Conservation (phyloP, 306 rosid genomes). For the Carpinus fangiana region DNA sequence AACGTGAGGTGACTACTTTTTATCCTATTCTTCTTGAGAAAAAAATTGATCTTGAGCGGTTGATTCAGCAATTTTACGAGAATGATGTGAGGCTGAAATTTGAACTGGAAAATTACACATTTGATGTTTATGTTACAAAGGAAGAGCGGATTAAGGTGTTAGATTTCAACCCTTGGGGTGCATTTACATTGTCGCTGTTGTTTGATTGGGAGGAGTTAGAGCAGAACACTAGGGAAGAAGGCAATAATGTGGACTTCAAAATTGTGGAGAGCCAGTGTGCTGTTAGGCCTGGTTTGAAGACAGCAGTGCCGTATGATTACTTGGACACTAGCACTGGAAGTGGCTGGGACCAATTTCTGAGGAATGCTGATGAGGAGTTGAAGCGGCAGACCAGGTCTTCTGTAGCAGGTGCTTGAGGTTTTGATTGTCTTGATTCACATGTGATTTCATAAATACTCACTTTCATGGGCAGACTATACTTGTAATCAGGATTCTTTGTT, state of each 20-base stretch:
- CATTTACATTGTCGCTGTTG: constrained; percentile 65
- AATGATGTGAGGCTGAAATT: constrained; percentile 40
- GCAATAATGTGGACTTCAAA: constrained; percentile 47
- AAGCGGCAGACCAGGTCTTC: constrained; percentile 43
- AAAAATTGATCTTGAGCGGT: constrained; percentile 30
- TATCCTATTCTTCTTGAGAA: constrained; percentile 58
- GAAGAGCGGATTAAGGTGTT: constrained; percentile 57
- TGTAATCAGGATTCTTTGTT: not conserved
- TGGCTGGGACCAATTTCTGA: constrained; percentile 84
- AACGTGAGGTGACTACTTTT: constrained; percentile 73
- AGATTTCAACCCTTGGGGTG: constrained; percentile 90
- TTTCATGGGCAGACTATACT: not conserved
- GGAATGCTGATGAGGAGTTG: constrained; percentile 62
- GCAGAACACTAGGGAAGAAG: constrained; percentile 28
- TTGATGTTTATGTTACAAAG: constrained; percentile 61
- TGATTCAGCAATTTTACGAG: constrained; percentile 47
- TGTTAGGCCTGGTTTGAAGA: constrained; percentile 79
- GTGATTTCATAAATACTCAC: not conserved
- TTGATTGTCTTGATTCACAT: not conserved
- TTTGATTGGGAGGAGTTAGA: constrained; percentile 78
- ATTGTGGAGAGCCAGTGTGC: constrained; percentile 68
- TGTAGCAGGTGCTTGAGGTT: constrained; percentile 56
- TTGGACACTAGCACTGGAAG: constrained; percentile 72
- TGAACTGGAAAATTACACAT: constrained; percentile 63
- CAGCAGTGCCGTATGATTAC: constrained; percentile 80